Evolutionary conservation across 768 basidiomycete species (phyloP).

Genomic region (Russula virescens): DNA sequence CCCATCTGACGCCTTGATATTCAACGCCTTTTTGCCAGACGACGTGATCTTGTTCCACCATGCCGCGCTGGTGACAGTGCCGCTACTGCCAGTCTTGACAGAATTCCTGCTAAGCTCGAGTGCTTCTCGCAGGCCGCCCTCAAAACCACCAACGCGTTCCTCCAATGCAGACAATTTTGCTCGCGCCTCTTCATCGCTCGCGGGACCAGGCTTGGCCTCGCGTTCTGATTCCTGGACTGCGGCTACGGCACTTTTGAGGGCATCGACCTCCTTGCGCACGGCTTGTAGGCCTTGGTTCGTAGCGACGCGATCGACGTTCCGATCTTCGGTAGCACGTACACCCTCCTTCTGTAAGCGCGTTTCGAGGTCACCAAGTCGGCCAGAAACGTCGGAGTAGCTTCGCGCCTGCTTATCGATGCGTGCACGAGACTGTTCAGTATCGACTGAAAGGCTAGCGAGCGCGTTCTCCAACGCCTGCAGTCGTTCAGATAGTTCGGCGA

Average conservation of each 20-base stretch:
- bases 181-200: conserved; percentile 51
- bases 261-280: conserved; percentile 23
- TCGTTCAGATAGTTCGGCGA: conserved; percentile 59
- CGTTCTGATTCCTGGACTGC: conserved; percentile 33
- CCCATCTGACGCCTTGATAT: conserved; percentile 70
- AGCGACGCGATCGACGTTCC: conserved; percentile 38
- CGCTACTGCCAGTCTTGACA: conserved; percentile 33
- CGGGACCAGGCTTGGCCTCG: conserved; percentile 19
- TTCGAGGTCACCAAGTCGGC: conserved; percentile 54
- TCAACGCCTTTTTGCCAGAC: conserved; percentile 38
- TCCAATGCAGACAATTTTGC: conserved; percentile 52
- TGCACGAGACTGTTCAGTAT: conserved; percentile 45
- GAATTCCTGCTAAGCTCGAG: conserved; percentile 56
- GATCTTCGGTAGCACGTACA: conserved; percentile 45
- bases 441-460: conserved; percentile 52
- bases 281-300: conserved; percentile 29
- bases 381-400: conserved; percentile 46
- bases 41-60: conserved; percentile 67
- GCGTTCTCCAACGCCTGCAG: conserved; percentile 59
- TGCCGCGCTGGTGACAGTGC: conserved; percentile 36
- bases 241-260: conserved; percentile 14
- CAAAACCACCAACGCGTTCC: conserved; percentile 53
- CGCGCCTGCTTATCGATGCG: conserved; percentile 50
- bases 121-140: conserved; percentile 64
- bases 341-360: conserved; percentile 45